A percentile compares a stretch with the other conserved stretches of the same genome.
These are phyloP conservation scores for Metarhizium rileyi DNA, from an alignment of 2,329 filamentous ascomycete genomes.

Conservation along the genomic window DNA sequence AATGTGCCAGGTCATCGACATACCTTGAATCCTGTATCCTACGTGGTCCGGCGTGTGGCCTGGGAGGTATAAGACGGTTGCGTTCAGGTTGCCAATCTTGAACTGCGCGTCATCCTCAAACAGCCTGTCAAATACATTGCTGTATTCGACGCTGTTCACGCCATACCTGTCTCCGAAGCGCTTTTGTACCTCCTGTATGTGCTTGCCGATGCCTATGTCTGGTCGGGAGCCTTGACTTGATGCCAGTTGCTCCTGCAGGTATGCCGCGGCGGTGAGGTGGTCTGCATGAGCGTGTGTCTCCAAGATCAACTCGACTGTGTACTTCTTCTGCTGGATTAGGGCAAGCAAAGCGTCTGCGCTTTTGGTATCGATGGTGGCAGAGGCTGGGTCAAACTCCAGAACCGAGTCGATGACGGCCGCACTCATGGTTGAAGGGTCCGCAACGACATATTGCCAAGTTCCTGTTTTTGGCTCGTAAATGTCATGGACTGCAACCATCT, in stretches of 20 bases:
- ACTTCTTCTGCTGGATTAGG: conserved; percentile 31
- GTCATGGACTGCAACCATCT: conserved; percentile 19
- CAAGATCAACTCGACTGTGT: conserved; percentile 41
- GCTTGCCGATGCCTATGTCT: conserved; percentile 43
- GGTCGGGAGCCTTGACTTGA: conserved; percentile 26
- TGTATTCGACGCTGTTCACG: conserved; percentile 31
- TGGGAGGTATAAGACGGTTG: conserved; percentile 42
- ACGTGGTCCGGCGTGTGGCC: conserved; percentile 53
- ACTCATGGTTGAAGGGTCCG: conserved; percentile 35
- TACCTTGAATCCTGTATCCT: conserved; percentile 45
- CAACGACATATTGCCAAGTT: conserved; percentile 53
- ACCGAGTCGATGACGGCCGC: conserved; percentile 55
- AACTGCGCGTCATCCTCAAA: conserved; percentile 46
- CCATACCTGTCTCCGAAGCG: conserved; percentile 40
- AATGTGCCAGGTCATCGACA: too few relatives aligned
- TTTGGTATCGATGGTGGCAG: conserved; percentile 32
- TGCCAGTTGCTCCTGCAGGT: conserved; percentile 39
- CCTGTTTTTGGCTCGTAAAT: conserved; percentile 32
- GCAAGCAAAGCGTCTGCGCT: conserved; percentile 43
- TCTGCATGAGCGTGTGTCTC: conserved; percentile 56
- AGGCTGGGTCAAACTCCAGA: conserved; percentile 41
- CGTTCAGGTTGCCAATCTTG: conserved; percentile 35
- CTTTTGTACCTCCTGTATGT: conserved; percentile 41
- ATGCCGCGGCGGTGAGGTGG: conserved; percentile 48
- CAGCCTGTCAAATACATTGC: conserved; percentile 39